These are phyloP conservation scores for Eucalyptus sp. DNA, from an alignment of 345 rosid genomes.

Conservation along the genomic window DNA sequence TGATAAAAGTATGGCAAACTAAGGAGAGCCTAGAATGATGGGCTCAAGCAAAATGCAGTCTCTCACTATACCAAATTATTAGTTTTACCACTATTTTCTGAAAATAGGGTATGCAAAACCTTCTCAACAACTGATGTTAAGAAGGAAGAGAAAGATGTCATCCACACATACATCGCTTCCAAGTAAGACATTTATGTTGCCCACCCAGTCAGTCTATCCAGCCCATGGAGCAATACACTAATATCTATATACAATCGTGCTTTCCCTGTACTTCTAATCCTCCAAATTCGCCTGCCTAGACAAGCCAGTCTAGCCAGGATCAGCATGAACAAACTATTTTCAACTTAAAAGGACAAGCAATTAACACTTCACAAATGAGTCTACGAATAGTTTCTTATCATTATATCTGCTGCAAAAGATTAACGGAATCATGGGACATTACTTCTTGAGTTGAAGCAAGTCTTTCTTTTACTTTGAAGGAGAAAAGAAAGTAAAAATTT, in stretches of 20 bases:
- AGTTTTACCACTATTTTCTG: not conserved
- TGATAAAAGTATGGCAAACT: not conserved
- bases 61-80: not conserved
- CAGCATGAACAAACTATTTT: not conserved
- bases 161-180: not conserved
- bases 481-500: not conserved
- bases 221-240: not conserved
- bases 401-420: not conserved
- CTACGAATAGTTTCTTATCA: not conserved
- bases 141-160: not conserved
- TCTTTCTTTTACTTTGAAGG: not conserved
- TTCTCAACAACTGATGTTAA: not conserved
- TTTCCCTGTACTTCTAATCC: not conserved
- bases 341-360: not conserved
- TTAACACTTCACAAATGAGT: not conserved
- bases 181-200: not conserved
- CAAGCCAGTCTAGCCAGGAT: not conserved
- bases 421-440: not conserved
- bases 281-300: not conserved
- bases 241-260: not conserved
- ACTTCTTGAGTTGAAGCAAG: not conserved
- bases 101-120: not conserved
- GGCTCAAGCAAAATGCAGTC: not conserved
- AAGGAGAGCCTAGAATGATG: not conserved
- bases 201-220: not conserved